Percentiles rank a stretch among this genome's conserved stretches.
These are phyloP conservation scores for Gloeophyllum trabeum DNA, from an alignment of 768 basidiomycete genomes.

Conservation along the genomic window DNA sequence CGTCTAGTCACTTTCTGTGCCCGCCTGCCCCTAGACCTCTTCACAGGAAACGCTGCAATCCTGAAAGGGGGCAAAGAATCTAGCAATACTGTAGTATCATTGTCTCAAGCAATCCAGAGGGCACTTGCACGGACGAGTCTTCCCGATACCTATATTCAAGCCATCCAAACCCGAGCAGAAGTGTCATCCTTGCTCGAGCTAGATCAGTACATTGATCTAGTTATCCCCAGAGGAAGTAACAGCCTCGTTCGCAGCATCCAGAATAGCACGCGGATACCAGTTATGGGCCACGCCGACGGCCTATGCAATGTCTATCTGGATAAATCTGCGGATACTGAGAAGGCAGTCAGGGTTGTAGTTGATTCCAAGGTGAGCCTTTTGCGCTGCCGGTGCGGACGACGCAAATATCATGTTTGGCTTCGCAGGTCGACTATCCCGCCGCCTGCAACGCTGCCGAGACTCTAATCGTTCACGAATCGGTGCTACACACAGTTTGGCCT, in stretches of 20 bases:
- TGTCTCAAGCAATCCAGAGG: conserved; percentile 69
- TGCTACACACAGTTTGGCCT: conserved; percentile 72
- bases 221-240: conserved; percentile 94
- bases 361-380: conserved; percentile 73
- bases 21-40: not conserved
- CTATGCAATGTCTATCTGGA: conserved; percentile 88
- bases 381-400: not conserved
- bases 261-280: conserved; percentile 83
- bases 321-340: conserved; percentile 64
- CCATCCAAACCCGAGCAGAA: conserved; percentile 84
- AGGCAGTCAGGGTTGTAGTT: conserved; percentile 71
- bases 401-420: not conserved
- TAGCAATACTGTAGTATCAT: conserved; percentile 59
- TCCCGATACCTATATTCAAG: conserved; percentile 77
- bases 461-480: conserved; percentile 68
- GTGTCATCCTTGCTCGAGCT: conserved; percentile 79
- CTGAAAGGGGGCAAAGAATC: conserved; percentile 98
- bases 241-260: conserved; percentile 83
- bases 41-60: conserved; percentile 87
- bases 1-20: conserved; percentile 10
- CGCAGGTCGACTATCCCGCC: conserved; percentile 84
- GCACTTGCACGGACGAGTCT: conserved; percentile 67
- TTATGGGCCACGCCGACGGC: conserved; percentile 99
- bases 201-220: conserved; percentile 91
- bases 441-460: conserved; percentile 94